Conservation (phyloP, 106 monocot species). For the Narthecium ossifragum region DNA sequence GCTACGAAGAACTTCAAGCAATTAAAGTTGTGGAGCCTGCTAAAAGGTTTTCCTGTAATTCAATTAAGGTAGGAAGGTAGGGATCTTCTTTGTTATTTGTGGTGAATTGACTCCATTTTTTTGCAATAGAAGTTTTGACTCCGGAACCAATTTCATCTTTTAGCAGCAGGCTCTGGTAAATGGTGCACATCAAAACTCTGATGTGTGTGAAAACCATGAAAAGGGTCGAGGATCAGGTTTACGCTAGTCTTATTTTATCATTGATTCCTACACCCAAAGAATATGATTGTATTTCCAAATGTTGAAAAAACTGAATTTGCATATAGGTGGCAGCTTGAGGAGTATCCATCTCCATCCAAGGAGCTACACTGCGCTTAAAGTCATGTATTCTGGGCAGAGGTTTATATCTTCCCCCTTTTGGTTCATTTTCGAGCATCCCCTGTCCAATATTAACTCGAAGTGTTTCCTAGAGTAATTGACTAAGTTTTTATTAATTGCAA, state of each 20-base stretch:
- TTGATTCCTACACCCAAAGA: no score
- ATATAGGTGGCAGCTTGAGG: conserved; percentile 11
- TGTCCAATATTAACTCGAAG: no score
- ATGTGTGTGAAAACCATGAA: background rate
- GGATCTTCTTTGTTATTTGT: background rate
- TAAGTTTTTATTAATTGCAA: background rate
- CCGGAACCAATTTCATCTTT: background rate
- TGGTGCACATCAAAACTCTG: conserved; percentile 5
- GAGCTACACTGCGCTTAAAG: conserved; percentile 59
- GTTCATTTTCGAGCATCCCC: no score
- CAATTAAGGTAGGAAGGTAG: background rate
- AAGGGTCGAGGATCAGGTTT: background rate
- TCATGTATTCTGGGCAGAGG: conserved; percentile 81
- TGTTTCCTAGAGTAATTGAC: background rate
- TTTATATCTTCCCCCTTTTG: conserved; percentile 11
- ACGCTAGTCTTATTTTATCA: background rate
- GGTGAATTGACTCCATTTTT: background rate
- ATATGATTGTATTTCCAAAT: background rate
- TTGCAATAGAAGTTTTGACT: background rate
- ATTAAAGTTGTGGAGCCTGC: background rate
- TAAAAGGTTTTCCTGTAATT: conserved; percentile 2
- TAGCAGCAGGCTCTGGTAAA: conserved; percentile 10
- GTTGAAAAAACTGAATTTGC: background rate
- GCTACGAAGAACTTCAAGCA: conserved; percentile 1
- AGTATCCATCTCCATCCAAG: conserved; percentile 19